Evolutionary conservation across 139 green algal species (phyloP).

Genomic region (Chloropicon primus): DNA sequence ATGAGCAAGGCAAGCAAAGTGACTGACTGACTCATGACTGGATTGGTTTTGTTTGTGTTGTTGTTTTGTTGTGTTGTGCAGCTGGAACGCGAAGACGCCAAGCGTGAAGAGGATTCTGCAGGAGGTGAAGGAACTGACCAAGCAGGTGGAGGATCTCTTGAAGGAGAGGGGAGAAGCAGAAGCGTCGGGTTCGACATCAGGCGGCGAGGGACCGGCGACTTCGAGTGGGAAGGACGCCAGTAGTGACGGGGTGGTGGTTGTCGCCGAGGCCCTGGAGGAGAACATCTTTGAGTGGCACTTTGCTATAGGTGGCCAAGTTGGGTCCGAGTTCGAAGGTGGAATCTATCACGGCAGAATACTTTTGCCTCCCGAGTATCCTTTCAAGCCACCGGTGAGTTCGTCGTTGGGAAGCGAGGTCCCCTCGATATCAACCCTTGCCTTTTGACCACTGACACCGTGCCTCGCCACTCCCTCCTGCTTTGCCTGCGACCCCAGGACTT

Average conservation of each 20-base stretch:
- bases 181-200: neutral
- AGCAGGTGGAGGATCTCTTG: slow-evolving; percentile 51
- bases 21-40: no score
- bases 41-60: no score
- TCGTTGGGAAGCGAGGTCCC: no score
- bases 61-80: neutral
- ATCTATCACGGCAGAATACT: slow-evolving; percentile 96
- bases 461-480: neutral
- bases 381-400: slow-evolving; percentile 98
- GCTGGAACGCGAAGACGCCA: slow-evolving; percentile 39
- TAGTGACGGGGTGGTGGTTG: neutral
- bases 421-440: no score
- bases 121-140: slow-evolving; percentile 73
- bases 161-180: slow-evolving; percentile 38
- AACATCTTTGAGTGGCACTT: slow-evolving; percentile 99
- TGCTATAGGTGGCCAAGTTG: slow-evolving; percentile 68
- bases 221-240: neutral
- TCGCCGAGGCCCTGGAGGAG: slow-evolving; percentile 34
- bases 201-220: neutral
- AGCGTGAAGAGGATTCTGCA: slow-evolving; percentile 89
- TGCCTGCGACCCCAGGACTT: neutral
- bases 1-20: no score
- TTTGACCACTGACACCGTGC: no score
- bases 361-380: slow-evolving; percentile 91
- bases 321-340: slow-evolving; percentile 89